A percentile compares a stretch with the other conserved stretches of the same genome.
Conservation (phyloP, 768 basidiomycete genomes). For the Xerocomellus amylosporus region DNA sequence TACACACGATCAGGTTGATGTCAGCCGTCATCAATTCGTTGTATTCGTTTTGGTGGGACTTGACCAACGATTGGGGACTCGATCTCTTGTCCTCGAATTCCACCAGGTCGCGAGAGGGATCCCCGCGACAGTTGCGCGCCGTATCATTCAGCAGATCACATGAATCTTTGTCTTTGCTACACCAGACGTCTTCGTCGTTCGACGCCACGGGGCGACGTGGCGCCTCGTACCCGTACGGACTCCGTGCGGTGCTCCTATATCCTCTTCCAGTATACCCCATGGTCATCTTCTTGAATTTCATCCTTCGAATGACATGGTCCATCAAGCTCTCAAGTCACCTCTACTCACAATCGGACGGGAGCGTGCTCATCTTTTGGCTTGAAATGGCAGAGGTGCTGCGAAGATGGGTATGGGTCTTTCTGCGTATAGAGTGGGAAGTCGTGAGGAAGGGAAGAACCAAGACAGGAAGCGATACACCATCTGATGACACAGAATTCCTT, state of each 20-base stretch:
- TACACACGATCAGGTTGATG: constrained; percentile 58
- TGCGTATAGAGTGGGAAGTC: constrained; percentile 96
- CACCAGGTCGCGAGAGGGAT: constrained; percentile 28
- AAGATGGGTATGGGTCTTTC: constrained; percentile 97
- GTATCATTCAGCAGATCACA: constrained; percentile 20
- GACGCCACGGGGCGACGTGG: constrained; percentile 14
- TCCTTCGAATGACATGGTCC: constrained; percentile 91
- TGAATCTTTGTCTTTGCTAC: neutral
- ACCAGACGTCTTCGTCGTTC: constrained; percentile 14
- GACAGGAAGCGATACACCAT: constrained; percentile 4
- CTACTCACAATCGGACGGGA: constrained; percentile 75
- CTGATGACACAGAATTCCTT: constrained; percentile 16
- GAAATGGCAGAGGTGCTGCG: constrained; percentile 87
- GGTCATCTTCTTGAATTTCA: constrained; percentile 75
- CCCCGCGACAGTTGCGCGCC: constrained; percentile 42
- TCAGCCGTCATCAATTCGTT: constrained; percentile 84
- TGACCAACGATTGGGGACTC: constrained; percentile 97
- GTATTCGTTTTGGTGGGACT: constrained; percentile 99
- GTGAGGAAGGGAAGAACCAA: constrained; percentile 50
- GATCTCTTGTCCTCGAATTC: constrained; percentile 54
- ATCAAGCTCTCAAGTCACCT: constrained; percentile 87
- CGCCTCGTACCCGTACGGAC: constrained; percentile 57
- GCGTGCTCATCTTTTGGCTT: constrained; percentile 81
- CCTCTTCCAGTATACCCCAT: constrained; percentile 84
- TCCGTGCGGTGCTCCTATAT: constrained; percentile 73